A percentile compares a stretch with the other conserved stretches of the same genome.
Evolutionary conservation across 805 yeast species (phyloP).

Genomic region (Yarrowia sp.): DNA sequence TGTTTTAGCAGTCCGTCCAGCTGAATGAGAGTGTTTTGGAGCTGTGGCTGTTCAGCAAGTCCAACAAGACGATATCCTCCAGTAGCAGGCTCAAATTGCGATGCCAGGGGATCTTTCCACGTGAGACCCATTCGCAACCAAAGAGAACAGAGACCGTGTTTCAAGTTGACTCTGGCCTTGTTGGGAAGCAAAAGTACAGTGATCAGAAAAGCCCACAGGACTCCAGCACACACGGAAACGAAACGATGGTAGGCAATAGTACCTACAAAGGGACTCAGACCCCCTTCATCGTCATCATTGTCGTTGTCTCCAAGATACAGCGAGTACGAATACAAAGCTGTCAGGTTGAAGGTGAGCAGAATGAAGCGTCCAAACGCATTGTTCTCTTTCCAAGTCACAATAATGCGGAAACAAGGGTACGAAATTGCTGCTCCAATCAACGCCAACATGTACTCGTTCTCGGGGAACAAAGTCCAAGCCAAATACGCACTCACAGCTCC

Average conservation of each 20-base stretch:
- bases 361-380: slow-evolving; percentile 51
- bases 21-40: slow-evolving; percentile 57
- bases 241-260: slow-evolving; percentile 80
- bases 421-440: slow-evolving; percentile 45
- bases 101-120: slow-evolving; percentile 68
- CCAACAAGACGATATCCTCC: slow-evolving; percentile 30
- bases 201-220: slow-evolving; percentile 70
- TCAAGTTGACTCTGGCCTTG: slow-evolving; percentile 67
- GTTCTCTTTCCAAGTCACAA: slow-evolving; percentile 61
- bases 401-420: slow-evolving; percentile 48
- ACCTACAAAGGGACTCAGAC: slow-evolving; percentile 60
- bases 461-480: slow-evolving; percentile 58
- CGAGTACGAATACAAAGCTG: slow-evolving; percentile 71
- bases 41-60: slow-evolving; percentile 38
- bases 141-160: slow-evolving; percentile 59
- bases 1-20: slow-evolving; percentile 58
- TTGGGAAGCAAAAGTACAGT: slow-evolving; percentile 66
- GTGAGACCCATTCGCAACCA: slow-evolving; percentile 80
- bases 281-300: slow-evolving; percentile 60
- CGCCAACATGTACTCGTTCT: slow-evolving; percentile 53
- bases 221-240: slow-evolving; percentile 67
- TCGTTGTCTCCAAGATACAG: slow-evolving; percentile 54
- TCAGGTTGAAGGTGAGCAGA: slow-evolving; percentile 69
- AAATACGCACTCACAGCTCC: slow-evolving; percentile 64
- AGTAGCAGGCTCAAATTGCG: slow-evolving; percentile 25